Percentiles rank a stretch among this genome's conserved stretches.
These are phyloP conservation scores for Dissophora ornata DNA, from an alignment of 192 early-diverging fungal genomes.

Conservation along the genomic window DNA sequence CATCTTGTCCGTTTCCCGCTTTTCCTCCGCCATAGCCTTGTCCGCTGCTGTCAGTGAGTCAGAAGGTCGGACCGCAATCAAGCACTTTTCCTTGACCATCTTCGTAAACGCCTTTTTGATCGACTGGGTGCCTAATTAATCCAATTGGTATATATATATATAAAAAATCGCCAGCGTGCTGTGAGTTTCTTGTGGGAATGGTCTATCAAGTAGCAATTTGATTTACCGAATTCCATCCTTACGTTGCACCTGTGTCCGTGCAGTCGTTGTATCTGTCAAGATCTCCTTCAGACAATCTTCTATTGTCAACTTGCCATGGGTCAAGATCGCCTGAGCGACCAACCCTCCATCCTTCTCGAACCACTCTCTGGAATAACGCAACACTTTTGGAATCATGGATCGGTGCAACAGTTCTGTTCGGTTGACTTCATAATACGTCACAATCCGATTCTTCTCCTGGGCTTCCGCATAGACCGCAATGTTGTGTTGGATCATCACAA, in stretches of 20 bases:
- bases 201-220: too few species aligned
- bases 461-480: conserved; percentile 76
- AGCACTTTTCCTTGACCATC: conserved; percentile 71
- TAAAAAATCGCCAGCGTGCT: too few species aligned
- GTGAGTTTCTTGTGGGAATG: too few species aligned
- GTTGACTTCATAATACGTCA: conserved; percentile 77
- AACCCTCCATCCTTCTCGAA: conserved; percentile 64
- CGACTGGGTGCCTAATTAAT: conserved; percentile 8
- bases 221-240: too few species aligned
- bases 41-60: conserved; percentile 73
- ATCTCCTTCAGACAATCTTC: conserved; percentile 50
- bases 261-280: conserved; percentile 1
- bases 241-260: conserved; percentile 6
- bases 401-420: conserved; percentile 67
- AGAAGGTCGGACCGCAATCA: conserved; percentile 66
- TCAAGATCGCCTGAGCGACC: conserved; percentile 48
- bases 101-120: conserved; percentile 56
- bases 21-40: conserved; percentile 70
- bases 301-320: conserved; percentile 59
- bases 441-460: conserved; percentile 66
- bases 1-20: conserved; percentile 65
- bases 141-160: too few species aligned
- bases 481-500: conserved; percentile 90
- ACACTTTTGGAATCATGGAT: conserved; percentile 64
- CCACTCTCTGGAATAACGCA: conserved; percentile 65